A percentile compares a stretch with the other conserved stretches of the same genome.
phyloP scores from a whole-genome alignment of 139 green algal species.

The Eudorina sp. region DNA sequence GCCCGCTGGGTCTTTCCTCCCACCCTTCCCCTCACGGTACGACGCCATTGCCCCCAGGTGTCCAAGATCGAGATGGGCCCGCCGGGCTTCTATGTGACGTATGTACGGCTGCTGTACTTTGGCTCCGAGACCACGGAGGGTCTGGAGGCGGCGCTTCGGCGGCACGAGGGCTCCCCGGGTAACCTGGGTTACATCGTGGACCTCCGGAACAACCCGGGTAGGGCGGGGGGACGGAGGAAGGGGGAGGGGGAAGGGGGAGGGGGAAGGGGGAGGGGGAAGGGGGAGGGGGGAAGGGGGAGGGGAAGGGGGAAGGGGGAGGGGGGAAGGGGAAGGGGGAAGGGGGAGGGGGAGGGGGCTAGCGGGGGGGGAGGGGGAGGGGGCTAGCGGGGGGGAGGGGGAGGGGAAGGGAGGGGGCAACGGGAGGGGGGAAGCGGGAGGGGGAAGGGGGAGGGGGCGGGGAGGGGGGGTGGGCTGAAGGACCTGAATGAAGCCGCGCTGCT shows the following conservation, averaged over 20 bases:
- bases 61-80: neutral
- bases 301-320: neutral
- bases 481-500: no score
- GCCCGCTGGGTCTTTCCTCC: no score
- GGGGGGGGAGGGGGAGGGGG: neutral
- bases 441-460: neutral
- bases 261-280: neutral
- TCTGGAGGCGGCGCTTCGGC: slow-evolving; percentile 42
- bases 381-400: neutral
- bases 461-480: neutral
- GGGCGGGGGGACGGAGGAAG: neutral
- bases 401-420: neutral
- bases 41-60: neutral
- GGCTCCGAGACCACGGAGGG: slow-evolving; percentile 50
- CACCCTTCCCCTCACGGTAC: neutral
- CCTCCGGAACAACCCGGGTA: slow-evolving; percentile 80
- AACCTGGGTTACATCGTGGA: slow-evolving; percentile 70
- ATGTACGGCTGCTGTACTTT: slow-evolving; percentile 76
- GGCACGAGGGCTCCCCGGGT: slow-evolving; percentile 52
- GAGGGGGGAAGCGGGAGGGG: neutral
- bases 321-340: neutral
- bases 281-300: neutral
- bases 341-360: no score
- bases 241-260: neutral
- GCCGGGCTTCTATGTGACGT: slow-evolving; percentile 51